Evolutionary conservation across 1,284 basidiomycete genomes (phyloP), one percentile per base, ranked within the genome.

Genomic region (Tilletia indica): DNA sequence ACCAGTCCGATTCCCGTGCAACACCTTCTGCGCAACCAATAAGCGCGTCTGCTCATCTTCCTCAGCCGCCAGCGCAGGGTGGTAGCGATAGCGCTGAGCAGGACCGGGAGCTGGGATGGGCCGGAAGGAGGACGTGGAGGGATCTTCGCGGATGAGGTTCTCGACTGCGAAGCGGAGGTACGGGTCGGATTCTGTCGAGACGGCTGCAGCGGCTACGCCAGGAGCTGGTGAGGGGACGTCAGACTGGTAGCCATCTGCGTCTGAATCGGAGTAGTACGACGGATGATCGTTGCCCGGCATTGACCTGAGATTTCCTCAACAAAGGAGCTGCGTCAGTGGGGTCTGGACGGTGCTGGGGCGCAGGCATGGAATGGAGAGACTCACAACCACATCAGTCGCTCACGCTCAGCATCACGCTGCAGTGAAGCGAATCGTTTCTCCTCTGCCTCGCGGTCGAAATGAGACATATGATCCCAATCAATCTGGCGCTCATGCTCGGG

Each of bases 251-350:
- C 45, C 66, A 45, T 78, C 77, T 38, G 77, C 75, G 70, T 78
- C 77, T 0, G 79, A 77, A 68, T 80, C 79, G 2, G 79, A 79
- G 70, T 80, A 80, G 71, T 80, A 80, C 67, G 78, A 72, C 3
- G 76, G 77, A 45, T 80, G 77, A 38, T 80, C 79, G 58, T 80
- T 78, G 71, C 77, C 76, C 0, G 79, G 79, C 51, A 80, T 39
- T 1, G 77, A 79, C 3, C 58, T 63, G 58, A 6, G 25, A 11
- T 45, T 31, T 31, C 25, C 25, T 31, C 25, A 31, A 31, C 25
- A 31, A n/a, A n/a, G n/a, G n/a, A n/a, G 25, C 25, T 31, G 25
- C 19, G 56, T 21, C 31, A 58, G 31, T 12, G 31, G 19, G 56
- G 19, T 12, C n/a, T n/a, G 56, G 11, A 58, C 31, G 11, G 19